Evolutionary conservation across 805 yeast genomes (phyloP), one percentile per base, ranked within the genome.

Genomic region (Candida nanaspora): DNA sequence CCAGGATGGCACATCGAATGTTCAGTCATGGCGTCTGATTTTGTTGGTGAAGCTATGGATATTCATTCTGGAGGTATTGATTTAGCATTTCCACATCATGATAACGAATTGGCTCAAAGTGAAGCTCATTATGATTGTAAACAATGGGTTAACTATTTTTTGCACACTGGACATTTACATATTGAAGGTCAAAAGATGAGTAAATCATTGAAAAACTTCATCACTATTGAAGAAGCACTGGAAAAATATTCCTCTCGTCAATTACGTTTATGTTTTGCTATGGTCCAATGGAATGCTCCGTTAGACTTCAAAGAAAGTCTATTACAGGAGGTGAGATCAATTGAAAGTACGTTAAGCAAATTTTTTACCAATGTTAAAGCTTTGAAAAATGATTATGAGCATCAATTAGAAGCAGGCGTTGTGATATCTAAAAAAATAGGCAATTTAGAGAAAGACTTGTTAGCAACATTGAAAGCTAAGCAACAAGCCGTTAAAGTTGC

Each of bases 1-100:
- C 98, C 98, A 13, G 98, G 98, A 4, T 93, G 98, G 98, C 98
- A 93, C 61, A 93, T 93, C 61, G 98, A 93, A 66, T 93, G 98
- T 73, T 88, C 97, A 8, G 98, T 93, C 18, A 93, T 93, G 98
- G 98, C 98, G 2, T 75, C 88, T 39, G 95, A 88, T 50, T 74
- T 89, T 36, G 72, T 85, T 30, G 98, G 98, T 4, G 63, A 75
- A 18, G 71, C 72, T 44, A 84, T 93, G 74, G 98, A 93, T 62
- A 86, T 93, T 50, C 98, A 93, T 60, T 81, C 95, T 15, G 98
- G 98, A 43, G 98, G 98, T 49, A 79, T 93, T 41, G 98, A 93
- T 66, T 74, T 93, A 55, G 96, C 98, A 18, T 93, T 93, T 69
- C 99, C 99, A 3, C 99, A 93, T 62, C 99, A 93, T 65, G 99